Conservation (phyloP, 148 eudicot species). For the Dianthus caryophyllus region DNA sequence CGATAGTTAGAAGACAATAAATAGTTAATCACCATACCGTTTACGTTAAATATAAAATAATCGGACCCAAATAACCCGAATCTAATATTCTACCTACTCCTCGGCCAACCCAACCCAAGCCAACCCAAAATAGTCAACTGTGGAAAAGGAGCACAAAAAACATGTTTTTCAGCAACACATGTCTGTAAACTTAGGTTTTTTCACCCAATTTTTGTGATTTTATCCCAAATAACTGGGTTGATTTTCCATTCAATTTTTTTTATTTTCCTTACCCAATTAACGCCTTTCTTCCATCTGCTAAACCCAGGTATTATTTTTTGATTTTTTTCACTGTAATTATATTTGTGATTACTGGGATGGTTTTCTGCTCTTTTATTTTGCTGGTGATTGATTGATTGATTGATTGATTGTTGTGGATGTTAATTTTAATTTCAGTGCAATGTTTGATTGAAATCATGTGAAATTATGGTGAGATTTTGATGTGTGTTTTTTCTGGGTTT, state of each 20-base stretch:
- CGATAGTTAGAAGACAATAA: too few species aligned
- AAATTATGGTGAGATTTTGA: constrained; percentile 11
- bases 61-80: too few species aligned
- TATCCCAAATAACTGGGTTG: constrained; percentile 2
- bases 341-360: not conserved
- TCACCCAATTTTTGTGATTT: not conserved
- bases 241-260: constrained; percentile 2
- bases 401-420: not conserved
- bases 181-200: not conserved
- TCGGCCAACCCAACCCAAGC: too few species aligned
- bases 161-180: constrained; percentile 4
- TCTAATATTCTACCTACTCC: too few species aligned
- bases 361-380: not conserved
- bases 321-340: not conserved
- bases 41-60: too few species aligned
- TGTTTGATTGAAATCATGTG: constrained; percentile 4
- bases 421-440: not conserved
- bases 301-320: constrained; percentile 20
- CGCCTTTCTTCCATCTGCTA: constrained; percentile 15
- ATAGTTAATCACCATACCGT: too few species aligned
- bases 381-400: too few species aligned
- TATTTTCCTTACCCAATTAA: not conserved
- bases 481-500: constrained; percentile 26
- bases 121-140: too few species aligned
- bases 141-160: constrained; percentile 15